Base-by-base conservation (phyloP, 257 asterid genomes). In the Salvia splendens region DNA sequence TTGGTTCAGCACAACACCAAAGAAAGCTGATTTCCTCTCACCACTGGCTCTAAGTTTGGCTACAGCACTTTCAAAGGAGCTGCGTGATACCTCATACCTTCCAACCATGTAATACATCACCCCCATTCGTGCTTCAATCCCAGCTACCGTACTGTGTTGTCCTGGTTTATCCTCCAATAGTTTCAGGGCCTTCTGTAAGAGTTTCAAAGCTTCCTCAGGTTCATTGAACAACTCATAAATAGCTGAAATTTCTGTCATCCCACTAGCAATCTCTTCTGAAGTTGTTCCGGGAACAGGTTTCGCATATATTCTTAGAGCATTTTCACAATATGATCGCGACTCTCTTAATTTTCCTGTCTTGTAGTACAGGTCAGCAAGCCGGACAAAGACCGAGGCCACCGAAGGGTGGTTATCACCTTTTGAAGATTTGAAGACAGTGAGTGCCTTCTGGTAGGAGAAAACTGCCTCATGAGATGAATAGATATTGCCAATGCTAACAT, bases 371-470 rank as follows among this genome's bases (percentile, higher is more conserved):
- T 94, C 96, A 11, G 99, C 96, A 15, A 90, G 86, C 68, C 99
- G 89, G 7, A 84, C 95, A 65, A 88, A 88, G 66, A 94, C 99
- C 28, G 99, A 94, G 74, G 99, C 99, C 28, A 94, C 97, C 28
- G 84, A 77, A 55, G 99, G 96, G 76, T 91, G 97, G 79, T 87
- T 91, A 56, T 94, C 97, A 12, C 99, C 97, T 74, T 87, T 94
- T 30, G 95, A 88, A 24, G 99, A 94, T 86, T 94, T 94, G 85
- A 88, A 85, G 75, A 94, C 99, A 4, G 97, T 94, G 68, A 94
- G 95, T 35, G 97, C 99, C 70, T 94, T 94, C 78, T 94, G 99
- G 82, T 91, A 91, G 75, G 99, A 88, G 86, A 94, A 94, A 68
- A 94, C 96, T 3, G 99, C 96, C 81, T 91, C 99, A 28, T 94